Conservation (phyloP, 148 eudicot genomes). For the Camellia japonica region DNA sequence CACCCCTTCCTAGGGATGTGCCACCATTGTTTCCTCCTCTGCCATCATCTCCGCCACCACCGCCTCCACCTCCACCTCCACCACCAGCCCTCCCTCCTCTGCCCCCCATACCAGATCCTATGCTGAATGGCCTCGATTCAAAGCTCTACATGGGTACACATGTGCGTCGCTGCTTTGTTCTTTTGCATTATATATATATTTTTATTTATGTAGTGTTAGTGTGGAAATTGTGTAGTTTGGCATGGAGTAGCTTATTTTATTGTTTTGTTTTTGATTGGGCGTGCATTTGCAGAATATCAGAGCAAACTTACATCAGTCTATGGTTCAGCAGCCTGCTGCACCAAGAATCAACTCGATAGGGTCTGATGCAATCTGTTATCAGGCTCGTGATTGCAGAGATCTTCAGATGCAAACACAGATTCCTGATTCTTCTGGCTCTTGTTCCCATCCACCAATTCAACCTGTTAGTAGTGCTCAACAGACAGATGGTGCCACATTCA, state of each 20-base stretch:
- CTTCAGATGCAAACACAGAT: constrained; percentile 43
- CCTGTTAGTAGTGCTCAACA: constrained; percentile 42
- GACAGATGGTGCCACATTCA: constrained; percentile 29
- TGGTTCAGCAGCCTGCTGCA: constrained; percentile 34
- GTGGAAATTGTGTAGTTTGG: constrained; percentile 1
- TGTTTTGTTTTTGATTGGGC: constrained; percentile 13
- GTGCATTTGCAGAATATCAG: constrained; percentile 40
- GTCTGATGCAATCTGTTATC: constrained; percentile 22
- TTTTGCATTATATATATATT: background rate
- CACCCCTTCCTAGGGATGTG: constrained; percentile 54
- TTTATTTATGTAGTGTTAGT: background rate
- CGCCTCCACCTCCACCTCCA: constrained; percentile 24
- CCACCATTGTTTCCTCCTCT: constrained; percentile 58
- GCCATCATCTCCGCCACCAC: constrained; percentile 47
- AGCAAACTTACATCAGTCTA: constrained; percentile 39
- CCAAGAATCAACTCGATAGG: constrained; percentile 36
- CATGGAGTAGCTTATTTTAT: background rate
- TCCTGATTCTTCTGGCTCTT: constrained; percentile 37
- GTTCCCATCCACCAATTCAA: constrained; percentile 46
- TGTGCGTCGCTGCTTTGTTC: constrained; percentile 25
- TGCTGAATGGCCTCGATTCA: constrained; percentile 33
- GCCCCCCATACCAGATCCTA: constrained; percentile 23
- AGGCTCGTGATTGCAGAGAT: constrained; percentile 31
- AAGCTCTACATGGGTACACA: constrained; percentile 47
- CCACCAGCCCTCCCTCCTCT: constrained; percentile 9